Evolutionary conservation across 2,329 filamentous ascomycete species (phyloP).

Genomic region (Fonsecaea monophora): DNA sequence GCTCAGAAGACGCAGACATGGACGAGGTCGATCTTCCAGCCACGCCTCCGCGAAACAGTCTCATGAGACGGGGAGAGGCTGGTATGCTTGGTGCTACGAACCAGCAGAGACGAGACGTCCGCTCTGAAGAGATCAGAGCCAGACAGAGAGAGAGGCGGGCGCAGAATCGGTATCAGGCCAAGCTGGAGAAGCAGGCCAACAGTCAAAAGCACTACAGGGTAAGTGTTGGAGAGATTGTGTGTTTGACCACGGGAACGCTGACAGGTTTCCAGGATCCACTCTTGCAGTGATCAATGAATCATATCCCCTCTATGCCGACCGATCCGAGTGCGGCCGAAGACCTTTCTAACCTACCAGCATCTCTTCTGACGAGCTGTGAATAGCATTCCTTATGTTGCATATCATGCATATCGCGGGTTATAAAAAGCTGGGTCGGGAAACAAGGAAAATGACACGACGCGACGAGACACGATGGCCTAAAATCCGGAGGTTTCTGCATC

Average conservation of each 20-base stretch:
- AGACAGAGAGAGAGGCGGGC: constrained; percentile 69
- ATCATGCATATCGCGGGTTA: constrained; percentile 15
- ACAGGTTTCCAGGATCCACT: constrained; percentile 35
- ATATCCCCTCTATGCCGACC: not conserved
- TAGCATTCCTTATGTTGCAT: constrained; percentile 18
- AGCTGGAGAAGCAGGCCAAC: constrained; percentile 76
- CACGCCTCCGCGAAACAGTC: constrained; percentile 38
- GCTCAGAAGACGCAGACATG: constrained; percentile 60
- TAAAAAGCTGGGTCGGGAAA: not conserved
- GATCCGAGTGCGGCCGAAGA: not conserved
- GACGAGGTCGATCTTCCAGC: constrained; percentile 45
- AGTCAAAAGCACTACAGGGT: constrained; percentile 76
- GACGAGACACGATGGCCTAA: not conserved
- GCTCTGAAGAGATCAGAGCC: constrained; percentile 71
- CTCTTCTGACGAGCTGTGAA: not conserved
- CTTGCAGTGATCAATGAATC: constrained; percentile 34
- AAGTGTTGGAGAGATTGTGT: constrained; percentile 44
- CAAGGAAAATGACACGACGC: constrained; percentile 3
- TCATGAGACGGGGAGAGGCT: constrained; percentile 74
- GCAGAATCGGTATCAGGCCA: constrained; percentile 69
- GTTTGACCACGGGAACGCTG: constrained; percentile 12
- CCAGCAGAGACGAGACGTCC: constrained; percentile 73
- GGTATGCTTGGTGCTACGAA: constrained; percentile 80
- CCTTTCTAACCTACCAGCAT: constrained; percentile 1
- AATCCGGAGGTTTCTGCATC: not conserved